Percentiles rank a stretch among this genome's conserved stretches.
phyloP scores from a whole-genome alignment of 2,329 filamentous ascomycete genomes.

The Pseudocercospora cruenta region DNA sequence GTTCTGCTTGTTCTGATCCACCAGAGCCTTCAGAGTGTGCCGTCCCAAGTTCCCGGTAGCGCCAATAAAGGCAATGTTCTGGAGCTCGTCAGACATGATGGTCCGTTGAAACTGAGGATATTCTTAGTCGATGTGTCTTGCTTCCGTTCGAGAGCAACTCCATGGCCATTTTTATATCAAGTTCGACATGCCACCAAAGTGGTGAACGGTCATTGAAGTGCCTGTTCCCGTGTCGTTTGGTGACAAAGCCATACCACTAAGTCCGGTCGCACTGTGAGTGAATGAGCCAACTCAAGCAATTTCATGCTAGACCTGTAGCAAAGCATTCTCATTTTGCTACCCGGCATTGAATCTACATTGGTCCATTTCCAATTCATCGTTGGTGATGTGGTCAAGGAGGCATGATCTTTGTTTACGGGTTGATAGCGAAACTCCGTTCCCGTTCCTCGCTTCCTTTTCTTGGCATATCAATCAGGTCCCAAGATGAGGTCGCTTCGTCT shows the following conservation, averaged over 20 bases:
- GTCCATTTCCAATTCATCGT: neutral
- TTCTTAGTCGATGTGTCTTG: neutral
- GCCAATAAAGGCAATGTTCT: slow-evolving; percentile 46
- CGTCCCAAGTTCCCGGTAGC: slow-evolving; percentile 40
- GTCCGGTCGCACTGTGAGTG: neutral
- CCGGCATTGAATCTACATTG: neutral
- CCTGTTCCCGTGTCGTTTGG: neutral
- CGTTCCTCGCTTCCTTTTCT: too few relatives aligned
- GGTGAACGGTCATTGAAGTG: neutral
- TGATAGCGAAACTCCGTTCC: neutral
- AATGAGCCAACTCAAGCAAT: neutral
- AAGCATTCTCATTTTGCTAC: neutral
- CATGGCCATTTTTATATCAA: neutral
- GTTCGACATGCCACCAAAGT: neutral
- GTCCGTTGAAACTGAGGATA: neutral
- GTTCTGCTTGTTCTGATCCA: slow-evolving; percentile 32
- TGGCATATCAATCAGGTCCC: neutral
- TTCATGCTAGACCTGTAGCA: neutral
- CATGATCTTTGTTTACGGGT: neutral
- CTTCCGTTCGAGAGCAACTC: neutral
- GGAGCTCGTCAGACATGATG: slow-evolving; percentile 26
- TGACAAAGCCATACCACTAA: neutral
- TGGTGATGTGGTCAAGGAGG: neutral
- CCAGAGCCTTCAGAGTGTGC: slow-evolving; percentile 35
- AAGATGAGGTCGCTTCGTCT: neutral